Conservation (phyloP, 2,329 filamentous ascomycete species). For the Colletotrichum lupini region DNA sequence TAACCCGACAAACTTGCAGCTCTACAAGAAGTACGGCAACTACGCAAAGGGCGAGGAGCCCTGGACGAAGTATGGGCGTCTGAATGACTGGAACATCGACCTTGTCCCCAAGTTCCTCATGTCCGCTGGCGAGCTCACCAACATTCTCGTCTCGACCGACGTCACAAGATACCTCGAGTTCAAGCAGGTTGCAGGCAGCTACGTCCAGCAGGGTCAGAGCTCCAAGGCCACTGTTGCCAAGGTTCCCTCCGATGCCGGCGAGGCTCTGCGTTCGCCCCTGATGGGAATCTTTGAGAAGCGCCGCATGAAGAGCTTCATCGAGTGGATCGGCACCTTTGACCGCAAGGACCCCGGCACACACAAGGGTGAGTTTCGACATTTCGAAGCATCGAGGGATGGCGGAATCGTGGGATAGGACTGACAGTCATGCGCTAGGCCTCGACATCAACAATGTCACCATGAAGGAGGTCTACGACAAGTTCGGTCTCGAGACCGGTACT, state of each 20-base stretch:
- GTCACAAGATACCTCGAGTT: constrained; percentile 91
- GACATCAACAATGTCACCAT: constrained; percentile 84
- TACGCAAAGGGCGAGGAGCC: constrained; percentile 83
- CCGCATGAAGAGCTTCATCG: constrained; percentile 94
- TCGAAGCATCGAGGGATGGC: not conserved
- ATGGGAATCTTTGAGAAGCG: constrained; percentile 99
- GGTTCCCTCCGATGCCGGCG: constrained; percentile 91
- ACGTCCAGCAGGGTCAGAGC: constrained; percentile 89
- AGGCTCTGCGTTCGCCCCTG: constrained; percentile 90
- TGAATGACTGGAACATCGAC: constrained; percentile 99
- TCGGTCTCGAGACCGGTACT: constrained; percentile 88
- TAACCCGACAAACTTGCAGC: constrained; percentile 59
- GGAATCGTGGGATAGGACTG: not conserved
- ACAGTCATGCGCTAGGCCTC: constrained; percentile 67
- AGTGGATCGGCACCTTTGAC: constrained; percentile 93
- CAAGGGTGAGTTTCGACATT: constrained; percentile 72
- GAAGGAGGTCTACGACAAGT: constrained; percentile 99
- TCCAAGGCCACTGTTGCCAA: constrained; percentile 92
- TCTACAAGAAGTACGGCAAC: constrained; percentile 98
- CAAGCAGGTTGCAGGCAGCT: constrained; percentile 95
- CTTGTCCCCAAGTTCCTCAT: constrained; percentile 98
- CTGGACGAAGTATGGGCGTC: constrained; percentile 97
- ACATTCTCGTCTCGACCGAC: constrained; percentile 97
- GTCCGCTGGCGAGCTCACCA: constrained; percentile 97
- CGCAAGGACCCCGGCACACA: constrained; percentile 84